Percentiles rank a stretch among this genome's conserved stretches.
phyloP scores from a whole-genome alignment of 805 yeast genomes.

The Wickerhamomyces alni region DNA sequence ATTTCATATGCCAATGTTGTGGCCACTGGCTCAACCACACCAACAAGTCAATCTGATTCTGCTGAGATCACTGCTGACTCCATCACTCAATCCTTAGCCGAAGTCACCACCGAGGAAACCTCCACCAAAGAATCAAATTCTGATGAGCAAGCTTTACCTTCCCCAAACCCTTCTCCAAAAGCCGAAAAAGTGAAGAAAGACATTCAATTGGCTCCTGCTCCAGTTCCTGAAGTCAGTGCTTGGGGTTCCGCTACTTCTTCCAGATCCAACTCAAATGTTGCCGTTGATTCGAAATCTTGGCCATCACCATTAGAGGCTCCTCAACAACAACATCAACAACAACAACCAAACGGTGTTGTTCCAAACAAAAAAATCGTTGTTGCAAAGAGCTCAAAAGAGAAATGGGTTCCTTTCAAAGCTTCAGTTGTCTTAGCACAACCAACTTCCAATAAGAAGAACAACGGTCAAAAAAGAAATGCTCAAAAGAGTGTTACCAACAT shows the following conservation, averaged over 20 bases:
- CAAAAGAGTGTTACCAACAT: conserved; percentile 9
- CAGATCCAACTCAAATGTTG: conserved; percentile 19
- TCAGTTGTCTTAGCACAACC: conserved; percentile 39
- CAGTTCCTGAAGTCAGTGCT: conserved; percentile 55
- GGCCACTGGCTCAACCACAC: conserved; percentile 19
- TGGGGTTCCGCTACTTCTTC: conserved; percentile 41
- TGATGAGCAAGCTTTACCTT: conserved; percentile 15
- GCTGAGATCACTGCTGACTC: conserved; percentile 2
- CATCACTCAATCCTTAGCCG: conserved; percentile 4
- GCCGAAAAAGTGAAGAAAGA: conserved; percentile 22
- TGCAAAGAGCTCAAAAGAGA: conserved; percentile 38
- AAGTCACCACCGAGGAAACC: conserved; percentile 6
- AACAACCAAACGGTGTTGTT: conserved; percentile 6
- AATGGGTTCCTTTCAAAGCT: conserved; percentile 70
- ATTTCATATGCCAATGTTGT: conserved; percentile 27
- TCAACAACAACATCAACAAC: conserved; percentile 5
- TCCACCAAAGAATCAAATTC: no score
- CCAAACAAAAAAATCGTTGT: conserved; percentile 9
- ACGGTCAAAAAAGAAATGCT: conserved; percentile 18
- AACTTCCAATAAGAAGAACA: conserved; percentile 13
- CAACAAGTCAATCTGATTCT: conserved; percentile 4
- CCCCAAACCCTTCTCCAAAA: conserved; percentile 23
- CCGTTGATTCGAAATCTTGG: conserved; percentile 24
- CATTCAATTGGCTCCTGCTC: conserved; percentile 51
- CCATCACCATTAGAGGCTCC: conserved; percentile 32